Conservation (phyloP, 1,139 yeast species). For the Hemisphaericaspora xylanilytica region DNA sequence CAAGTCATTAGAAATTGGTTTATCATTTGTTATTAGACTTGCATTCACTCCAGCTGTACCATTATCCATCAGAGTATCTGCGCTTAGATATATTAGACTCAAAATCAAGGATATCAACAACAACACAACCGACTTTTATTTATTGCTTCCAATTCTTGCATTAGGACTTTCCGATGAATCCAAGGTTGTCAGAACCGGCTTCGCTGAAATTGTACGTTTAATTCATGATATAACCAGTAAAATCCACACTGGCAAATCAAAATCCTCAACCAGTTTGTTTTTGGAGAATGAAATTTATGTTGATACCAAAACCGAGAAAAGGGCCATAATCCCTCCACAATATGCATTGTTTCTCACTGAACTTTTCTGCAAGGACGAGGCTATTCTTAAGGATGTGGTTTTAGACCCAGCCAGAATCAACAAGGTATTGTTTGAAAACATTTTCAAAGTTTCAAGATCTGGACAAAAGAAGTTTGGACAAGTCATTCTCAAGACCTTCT, state of each 20-base stretch:
- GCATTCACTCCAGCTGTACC: slow-evolving; percentile 60
- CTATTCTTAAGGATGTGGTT: slow-evolving; percentile 25
- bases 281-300: slow-evolving; percentile 46
- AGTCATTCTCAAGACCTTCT: slow-evolving; percentile 35
- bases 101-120: slow-evolving; percentile 35
- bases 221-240: slow-evolving; percentile 20
- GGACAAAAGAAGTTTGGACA: slow-evolving; percentile 40
- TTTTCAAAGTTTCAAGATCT: slow-evolving; percentile 30
- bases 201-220: slow-evolving; percentile 23
- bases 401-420: slow-evolving; percentile 30
- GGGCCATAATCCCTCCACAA: slow-evolving; percentile 61
- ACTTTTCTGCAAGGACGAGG: slow-evolving; percentile 28
- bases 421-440: slow-evolving; percentile 24
- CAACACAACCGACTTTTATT: slow-evolving; percentile 25
- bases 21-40: slow-evolving; percentile 59
- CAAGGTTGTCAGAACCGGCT: slow-evolving; percentile 28
- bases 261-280: slow-evolving; percentile 26
- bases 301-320: slow-evolving; percentile 32
- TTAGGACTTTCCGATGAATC: slow-evolving; percentile 35
- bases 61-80: slow-evolving; percentile 47
- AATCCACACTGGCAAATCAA: slow-evolving; percentile 21
- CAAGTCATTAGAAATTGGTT: slow-evolving; percentile 31
- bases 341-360: slow-evolving; percentile 55
- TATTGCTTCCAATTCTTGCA: slow-evolving; percentile 36
- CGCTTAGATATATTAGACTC: slow-evolving; percentile 40